Conservation (phyloP, 352 stramenopile species). For the Phytophthora rubi region DNA sequence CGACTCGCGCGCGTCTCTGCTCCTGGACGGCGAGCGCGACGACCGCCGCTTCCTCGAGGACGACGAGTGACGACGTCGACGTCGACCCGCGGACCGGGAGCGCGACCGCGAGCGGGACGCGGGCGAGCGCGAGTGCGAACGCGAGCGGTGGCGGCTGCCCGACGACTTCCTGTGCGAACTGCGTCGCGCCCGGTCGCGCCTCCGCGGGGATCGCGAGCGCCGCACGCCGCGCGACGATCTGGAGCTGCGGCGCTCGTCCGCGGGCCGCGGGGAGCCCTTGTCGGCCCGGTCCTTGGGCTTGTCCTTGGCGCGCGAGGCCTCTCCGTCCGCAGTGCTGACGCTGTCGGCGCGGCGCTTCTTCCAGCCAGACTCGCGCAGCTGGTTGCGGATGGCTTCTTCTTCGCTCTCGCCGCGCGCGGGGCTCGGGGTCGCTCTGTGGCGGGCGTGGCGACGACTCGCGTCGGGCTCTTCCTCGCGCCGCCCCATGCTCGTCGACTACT, state of each 20-base stretch:
- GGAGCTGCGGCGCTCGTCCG: constrained; percentile 28
- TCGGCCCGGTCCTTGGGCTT: constrained; percentile 32
- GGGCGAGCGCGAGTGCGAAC: constrained; percentile 38
- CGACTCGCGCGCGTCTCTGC: constrained; percentile 31
- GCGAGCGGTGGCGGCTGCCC: constrained; percentile 42
- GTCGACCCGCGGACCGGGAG: constrained; percentile 40
- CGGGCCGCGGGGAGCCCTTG: constrained; percentile 29
- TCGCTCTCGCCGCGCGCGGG: constrained; percentile 38
- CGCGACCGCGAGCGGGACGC: constrained; percentile 42
- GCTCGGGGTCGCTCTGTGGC: constrained; percentile 26
- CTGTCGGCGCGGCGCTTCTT: constrained; percentile 56
- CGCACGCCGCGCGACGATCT: constrained; percentile 13
- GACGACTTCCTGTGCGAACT: constrained; percentile 43
- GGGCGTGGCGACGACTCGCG: constrained; percentile 24
- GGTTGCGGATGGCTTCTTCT: constrained; percentile 75
- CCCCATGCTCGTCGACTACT: constrained; percentile 20
- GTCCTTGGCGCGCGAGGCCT: constrained; percentile 17
- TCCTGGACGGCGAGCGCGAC: constrained; percentile 31
- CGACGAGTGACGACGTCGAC: constrained; percentile 35
- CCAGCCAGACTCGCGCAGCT: constrained; percentile 74
- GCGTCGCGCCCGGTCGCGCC: constrained; percentile 44
- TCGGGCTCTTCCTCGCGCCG: constrained; percentile 36
- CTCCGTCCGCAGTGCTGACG: constrained; percentile 19
- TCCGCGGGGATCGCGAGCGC: constrained; percentile 37
- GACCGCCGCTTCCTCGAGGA: constrained; percentile 36